Conservation (phyloP, 1,284 basidiomycete genomes). For the Golubevia sp. region DNA sequence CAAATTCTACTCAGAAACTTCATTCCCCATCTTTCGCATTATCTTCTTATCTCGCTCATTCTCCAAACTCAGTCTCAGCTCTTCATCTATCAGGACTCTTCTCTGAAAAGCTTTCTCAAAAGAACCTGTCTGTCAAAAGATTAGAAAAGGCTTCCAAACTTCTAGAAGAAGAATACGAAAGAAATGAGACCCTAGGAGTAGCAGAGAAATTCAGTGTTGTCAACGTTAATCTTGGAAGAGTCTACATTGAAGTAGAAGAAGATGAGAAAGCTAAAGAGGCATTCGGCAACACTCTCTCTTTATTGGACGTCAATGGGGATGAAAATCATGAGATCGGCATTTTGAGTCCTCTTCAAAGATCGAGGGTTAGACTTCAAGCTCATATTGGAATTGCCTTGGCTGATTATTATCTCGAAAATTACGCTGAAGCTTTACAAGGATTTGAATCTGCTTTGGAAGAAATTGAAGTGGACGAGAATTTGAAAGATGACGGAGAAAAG, state of each 20-base stretch:
- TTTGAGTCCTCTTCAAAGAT: slow-evolving; percentile 37
- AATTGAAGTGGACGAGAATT: background rate
- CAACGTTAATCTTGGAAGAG: slow-evolving; percentile 78
- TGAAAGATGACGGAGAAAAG: background rate
- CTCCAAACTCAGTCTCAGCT: slow-evolving; percentile 74
- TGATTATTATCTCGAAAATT: slow-evolving; percentile 70
- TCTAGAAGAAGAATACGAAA: slow-evolving; percentile 85
- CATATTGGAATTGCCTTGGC: slow-evolving; percentile 75
- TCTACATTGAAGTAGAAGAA: slow-evolving; percentile 71
- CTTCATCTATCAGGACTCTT: slow-evolving; percentile 84
- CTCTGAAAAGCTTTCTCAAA: slow-evolving; percentile 79
- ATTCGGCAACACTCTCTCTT: slow-evolving; percentile 74
- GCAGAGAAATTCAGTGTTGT: slow-evolving; percentile 82
- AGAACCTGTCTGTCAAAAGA: slow-evolving; percentile 69
- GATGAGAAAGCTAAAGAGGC: slow-evolving; percentile 72
- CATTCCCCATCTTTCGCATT: slow-evolving; percentile 74
- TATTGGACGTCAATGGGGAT: slow-evolving; percentile 69
- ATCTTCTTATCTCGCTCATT: slow-evolving; percentile 74
- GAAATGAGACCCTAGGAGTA: slow-evolving; percentile 75
- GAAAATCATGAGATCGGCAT: slow-evolving; percentile 18
- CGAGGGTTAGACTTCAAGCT: slow-evolving; percentile 69
- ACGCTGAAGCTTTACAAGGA: slow-evolving; percentile 70
- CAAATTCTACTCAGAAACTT: slow-evolving; percentile 10
- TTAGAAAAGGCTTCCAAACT: slow-evolving; percentile 73
- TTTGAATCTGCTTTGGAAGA: slow-evolving; percentile 73